Evolutionary conservation across 805 yeast genomes (phyloP).

Genomic region (Metschnikowia kofuensis): DNA sequence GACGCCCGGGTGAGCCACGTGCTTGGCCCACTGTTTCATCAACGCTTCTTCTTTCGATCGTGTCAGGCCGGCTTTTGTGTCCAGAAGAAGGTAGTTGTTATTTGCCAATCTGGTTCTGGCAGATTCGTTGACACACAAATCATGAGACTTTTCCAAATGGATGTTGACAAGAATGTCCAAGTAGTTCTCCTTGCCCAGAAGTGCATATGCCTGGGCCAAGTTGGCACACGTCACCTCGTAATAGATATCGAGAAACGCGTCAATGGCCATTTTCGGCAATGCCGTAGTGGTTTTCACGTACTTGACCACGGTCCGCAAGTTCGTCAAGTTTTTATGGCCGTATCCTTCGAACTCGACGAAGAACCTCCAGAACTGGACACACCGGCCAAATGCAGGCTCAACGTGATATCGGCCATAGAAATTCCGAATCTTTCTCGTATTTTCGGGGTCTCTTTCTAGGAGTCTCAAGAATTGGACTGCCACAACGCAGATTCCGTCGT

Average conservation of each 20-base stretch:
- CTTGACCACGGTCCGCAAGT: slow-evolving; percentile 44
- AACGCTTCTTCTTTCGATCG: slow-evolving; percentile 21
- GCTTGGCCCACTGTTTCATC: slow-evolving; percentile 19
- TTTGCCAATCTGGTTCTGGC: slow-evolving; percentile 23
- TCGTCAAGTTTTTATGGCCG: slow-evolving; percentile 39
- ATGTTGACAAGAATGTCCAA: slow-evolving; percentile 13
- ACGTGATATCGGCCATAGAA: slow-evolving; percentile 29
- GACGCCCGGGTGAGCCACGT: slow-evolving; percentile 35
- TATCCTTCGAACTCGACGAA: slow-evolving; percentile 52
- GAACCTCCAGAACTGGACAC: slow-evolving; percentile 54
- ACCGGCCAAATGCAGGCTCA: slow-evolving; percentile 33
- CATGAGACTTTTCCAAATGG: slow-evolving; percentile 26
- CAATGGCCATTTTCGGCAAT: slow-evolving; percentile 48
- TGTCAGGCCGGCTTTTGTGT: background rate
- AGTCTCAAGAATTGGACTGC: slow-evolving; percentile 23
- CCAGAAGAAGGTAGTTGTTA: slow-evolving; percentile 18
- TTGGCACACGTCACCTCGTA: slow-evolving; percentile 21
- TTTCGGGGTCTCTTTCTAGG: slow-evolving; percentile 30
- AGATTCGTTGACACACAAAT: slow-evolving; percentile 25
- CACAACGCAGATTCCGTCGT: slow-evolving; percentile 38
- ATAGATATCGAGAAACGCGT: slow-evolving; percentile 35
- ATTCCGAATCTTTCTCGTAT: slow-evolving; percentile 15
- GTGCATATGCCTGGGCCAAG: slow-evolving; percentile 19
- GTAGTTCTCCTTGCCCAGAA: slow-evolving; percentile 15
- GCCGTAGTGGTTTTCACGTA: slow-evolving; percentile 44